These are phyloP conservation scores for Cyphellophora attinorum DNA, from an alignment of 2,329 filamentous ascomycete genomes.

Conservation along the genomic window DNA sequence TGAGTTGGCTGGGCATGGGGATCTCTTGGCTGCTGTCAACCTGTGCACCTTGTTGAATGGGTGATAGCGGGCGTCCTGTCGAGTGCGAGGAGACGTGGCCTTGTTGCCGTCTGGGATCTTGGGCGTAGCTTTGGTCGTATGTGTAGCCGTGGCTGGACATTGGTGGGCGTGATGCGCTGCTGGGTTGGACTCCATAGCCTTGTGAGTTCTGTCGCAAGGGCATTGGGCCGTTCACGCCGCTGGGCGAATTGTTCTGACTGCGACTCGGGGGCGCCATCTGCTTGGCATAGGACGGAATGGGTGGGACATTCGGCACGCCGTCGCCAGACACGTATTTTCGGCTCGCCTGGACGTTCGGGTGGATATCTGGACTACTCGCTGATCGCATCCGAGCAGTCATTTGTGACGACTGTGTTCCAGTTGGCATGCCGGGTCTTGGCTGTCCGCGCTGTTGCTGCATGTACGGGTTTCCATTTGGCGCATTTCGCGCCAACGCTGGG, in stretches of 20 bases:
- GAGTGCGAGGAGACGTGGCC: slow-evolving; percentile 14
- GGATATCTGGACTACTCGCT: slow-evolving; percentile 92
- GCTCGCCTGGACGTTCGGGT: slow-evolving; percentile 49
- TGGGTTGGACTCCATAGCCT: slow-evolving; percentile 51
- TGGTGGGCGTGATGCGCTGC: slow-evolving; percentile 21
- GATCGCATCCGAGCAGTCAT: slow-evolving; percentile 69
- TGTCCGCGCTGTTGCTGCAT: slow-evolving; percentile 50
- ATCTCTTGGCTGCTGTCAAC: no score
- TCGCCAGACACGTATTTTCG: slow-evolving; percentile 38
- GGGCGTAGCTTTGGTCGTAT: slow-evolving; percentile 15
- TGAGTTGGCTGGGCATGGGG: slow-evolving; percentile 66
- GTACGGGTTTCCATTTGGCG: slow-evolving; percentile 56
- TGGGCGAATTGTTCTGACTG: slow-evolving; percentile 73
- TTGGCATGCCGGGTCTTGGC: slow-evolving; percentile 61
- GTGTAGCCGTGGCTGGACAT: slow-evolving; percentile 15
- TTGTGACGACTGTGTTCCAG: slow-evolving; percentile 45
- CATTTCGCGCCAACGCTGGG: slow-evolving; percentile 71
- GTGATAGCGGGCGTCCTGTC: slow-evolving; percentile 25
- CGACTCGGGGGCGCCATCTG: slow-evolving; percentile 57
- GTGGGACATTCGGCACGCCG: slow-evolving; percentile 61
- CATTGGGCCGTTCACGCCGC: slow-evolving; percentile 43
- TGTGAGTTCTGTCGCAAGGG: slow-evolving; percentile 59
- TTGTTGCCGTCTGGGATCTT: slow-evolving; percentile 11
- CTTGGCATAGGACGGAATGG: slow-evolving; percentile 62
- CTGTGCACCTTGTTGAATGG: no score